Evolutionary conservation across 305 asterid genomes (phyloP).

Genomic region (Fraxinus sp.): DNA sequence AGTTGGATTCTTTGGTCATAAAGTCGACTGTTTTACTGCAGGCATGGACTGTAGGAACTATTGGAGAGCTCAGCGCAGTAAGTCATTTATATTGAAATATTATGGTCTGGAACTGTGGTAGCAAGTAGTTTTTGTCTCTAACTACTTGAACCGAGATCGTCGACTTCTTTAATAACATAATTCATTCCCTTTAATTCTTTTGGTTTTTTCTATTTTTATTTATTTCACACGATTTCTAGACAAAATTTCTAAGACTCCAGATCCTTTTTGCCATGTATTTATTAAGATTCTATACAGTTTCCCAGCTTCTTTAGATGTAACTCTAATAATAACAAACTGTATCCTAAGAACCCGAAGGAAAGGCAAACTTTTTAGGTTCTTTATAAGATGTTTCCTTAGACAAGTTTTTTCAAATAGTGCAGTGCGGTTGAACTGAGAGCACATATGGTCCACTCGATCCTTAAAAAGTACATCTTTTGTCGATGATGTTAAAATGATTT

Average conservation of each 20-base stretch:
- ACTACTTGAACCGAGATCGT: neutral
- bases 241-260: neutral
- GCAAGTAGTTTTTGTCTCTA: neutral
- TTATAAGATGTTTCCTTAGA: neutral
- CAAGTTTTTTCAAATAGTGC: neutral
- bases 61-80: constrained; percentile 91
- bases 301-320: neutral
- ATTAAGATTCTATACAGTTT: neutral
- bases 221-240: neutral
- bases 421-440: neutral
- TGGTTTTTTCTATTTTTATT: neutral
- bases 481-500: neutral
- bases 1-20: neutral
- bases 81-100: constrained; percentile 11
- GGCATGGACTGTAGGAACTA: constrained; percentile 88
- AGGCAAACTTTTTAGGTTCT: neutral
- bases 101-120: neutral
- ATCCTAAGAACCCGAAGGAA: neutral
- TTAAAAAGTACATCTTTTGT: neutral
- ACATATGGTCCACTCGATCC: neutral
- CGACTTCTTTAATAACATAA: neutral
- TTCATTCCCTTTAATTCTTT: neutral
- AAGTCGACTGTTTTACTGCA: constrained; percentile 32
- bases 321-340: neutral
- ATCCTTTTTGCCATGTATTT: neutral